Evolutionary conservation across 768 basidiomycete genomes (phyloP), one percentile per base, ranked within the genome.

Genomic region (Floccularia luteovirens): DNA sequence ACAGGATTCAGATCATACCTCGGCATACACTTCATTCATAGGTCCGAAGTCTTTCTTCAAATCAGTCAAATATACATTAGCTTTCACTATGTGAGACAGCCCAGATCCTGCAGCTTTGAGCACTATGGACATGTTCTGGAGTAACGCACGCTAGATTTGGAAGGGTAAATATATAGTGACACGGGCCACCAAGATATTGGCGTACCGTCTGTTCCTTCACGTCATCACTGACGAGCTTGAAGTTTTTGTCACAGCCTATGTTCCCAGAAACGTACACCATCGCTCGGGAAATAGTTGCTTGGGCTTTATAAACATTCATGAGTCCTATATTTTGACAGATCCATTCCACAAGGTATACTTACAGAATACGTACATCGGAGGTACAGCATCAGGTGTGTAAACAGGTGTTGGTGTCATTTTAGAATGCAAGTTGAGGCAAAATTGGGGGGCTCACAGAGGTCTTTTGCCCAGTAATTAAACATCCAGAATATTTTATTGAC

Each of bases 81-180:
- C 64, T 50, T 69, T 69, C 41, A 69, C 56, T 13, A 67, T 62
- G 31, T 66, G 60, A 23, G 63, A 57, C n/a, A 68, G 53, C 7
- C 54, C 56, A 2, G 68, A 68, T 13, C 65, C 65, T 2, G 65
- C 58, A 23, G 63, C 67, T 38, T 64, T 57, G 12, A 69, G 56
- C n/a, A 69, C 58, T 33, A 59, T 54, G 2, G 51, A 48, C n/a
- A 69, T 47, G 42, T 71, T 68, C 43, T 64, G 58, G 30, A 68
- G 39, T 4, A 63, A 62, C 6, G 56, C 58, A 13, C 60, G 59
- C 63, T 69, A 24, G 14, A 24, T 3, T 28, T 19, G 5, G 10
- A 19, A 23, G 20, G 23, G 19, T 16, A 17, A 13, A 27, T 5
- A 22, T 46, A n/a, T 11, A 17, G 8, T 27, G 20, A 17, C 14